Evolutionary conservation across 495 filamentous ascomycete genomes (phyloP).

Genomic region (Podospora australis): DNA sequence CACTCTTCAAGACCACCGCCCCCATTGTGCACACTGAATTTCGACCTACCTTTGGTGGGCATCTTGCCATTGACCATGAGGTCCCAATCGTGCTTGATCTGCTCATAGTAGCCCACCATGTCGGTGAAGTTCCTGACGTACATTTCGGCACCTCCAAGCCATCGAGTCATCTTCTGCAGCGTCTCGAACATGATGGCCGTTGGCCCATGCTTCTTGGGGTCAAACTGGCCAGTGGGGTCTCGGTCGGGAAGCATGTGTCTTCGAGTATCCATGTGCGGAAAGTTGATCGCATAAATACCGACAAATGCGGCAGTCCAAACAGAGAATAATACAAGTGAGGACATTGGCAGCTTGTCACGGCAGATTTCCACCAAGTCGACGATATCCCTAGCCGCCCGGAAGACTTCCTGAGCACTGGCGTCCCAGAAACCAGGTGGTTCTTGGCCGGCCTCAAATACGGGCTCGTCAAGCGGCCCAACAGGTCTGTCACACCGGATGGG

Average conservation of each 20-base stretch:
- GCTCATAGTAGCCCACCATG: conserved; percentile 61
- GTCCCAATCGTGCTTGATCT: conserved; percentile 55
- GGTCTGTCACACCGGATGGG: conserved; percentile 64
- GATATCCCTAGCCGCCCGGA: conserved; percentile 65
- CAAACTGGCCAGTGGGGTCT: conserved; percentile 14
- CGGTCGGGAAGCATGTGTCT: conserved; percentile 46
- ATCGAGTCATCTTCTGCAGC: conserved; percentile 54
- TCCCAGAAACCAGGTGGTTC: conserved; percentile 62
- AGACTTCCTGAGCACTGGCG: conserved; percentile 65
- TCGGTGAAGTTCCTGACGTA: conserved; percentile 64
- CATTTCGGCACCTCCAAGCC: conserved; percentile 63
- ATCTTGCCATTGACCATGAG: conserved; percentile 15
- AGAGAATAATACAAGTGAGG: conserved; percentile 72
- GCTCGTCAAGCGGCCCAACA: conserved; percentile 65
- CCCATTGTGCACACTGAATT: conserved; percentile 39
- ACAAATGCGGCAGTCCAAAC: conserved; percentile 73
- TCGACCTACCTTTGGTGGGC: not conserved
- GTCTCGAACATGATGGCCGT: conserved; percentile 36
- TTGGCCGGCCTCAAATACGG: conserved; percentile 48
- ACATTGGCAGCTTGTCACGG: conserved; percentile 67
- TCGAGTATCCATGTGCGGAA: conserved; percentile 71
- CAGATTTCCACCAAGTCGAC: conserved; percentile 70
- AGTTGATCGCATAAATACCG: conserved; percentile 65
- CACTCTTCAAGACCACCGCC: conserved; percentile 71
- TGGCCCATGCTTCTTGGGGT: conserved; percentile 27